These are phyloP conservation scores for Rhodotorula sp. DNA, from an alignment of 1,284 basidiomycete genomes.

Conservation along the genomic window DNA sequence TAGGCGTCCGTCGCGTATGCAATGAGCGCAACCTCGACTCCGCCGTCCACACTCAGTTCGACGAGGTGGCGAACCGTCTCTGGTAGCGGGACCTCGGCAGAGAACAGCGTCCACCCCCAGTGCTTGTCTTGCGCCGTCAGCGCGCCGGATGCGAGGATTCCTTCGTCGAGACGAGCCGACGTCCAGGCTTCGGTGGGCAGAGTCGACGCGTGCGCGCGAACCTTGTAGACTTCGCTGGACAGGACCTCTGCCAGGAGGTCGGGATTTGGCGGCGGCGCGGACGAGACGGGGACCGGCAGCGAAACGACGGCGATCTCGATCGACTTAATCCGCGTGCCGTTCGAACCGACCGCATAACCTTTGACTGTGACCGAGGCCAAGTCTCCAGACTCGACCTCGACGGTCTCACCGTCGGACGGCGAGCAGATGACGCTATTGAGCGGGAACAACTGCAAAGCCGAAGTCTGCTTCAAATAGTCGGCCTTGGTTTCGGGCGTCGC, in stretches of 20 bases:
- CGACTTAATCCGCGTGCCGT: slow-evolving; percentile 17
- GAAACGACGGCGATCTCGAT: slow-evolving; percentile 17
- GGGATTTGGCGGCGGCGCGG: background rate
- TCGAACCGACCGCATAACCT: slow-evolving; percentile 35
- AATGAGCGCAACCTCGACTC: slow-evolving; percentile 19
- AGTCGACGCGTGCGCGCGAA: slow-evolving; percentile 15
- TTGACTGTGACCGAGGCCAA: slow-evolving; percentile 10
- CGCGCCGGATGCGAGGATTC: background rate
- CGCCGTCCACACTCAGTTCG: background rate
- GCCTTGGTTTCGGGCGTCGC: slow-evolving; percentile 32
- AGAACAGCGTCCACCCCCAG: slow-evolving; percentile 38
- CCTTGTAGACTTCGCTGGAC: slow-evolving; percentile 8
- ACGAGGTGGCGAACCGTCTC: background rate
- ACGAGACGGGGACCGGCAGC: background rate
- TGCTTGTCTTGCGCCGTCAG: slow-evolving; percentile 2
- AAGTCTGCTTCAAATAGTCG: slow-evolving; percentile 24
- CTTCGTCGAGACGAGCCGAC: slow-evolving; percentile 6
- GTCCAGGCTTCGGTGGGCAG: slow-evolving; percentile 4
- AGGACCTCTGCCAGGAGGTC: background rate
- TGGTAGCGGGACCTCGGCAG: background rate
- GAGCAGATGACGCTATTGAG: slow-evolving; percentile 36
- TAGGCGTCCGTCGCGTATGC: slow-evolving; percentile 26
- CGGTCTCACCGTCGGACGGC: background rate
- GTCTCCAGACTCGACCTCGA: background rate
- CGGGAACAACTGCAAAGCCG: slow-evolving; percentile 25